phyloP scores from a whole-genome alignment of 768 basidiomycete species.

The Russula abietina region DNA sequence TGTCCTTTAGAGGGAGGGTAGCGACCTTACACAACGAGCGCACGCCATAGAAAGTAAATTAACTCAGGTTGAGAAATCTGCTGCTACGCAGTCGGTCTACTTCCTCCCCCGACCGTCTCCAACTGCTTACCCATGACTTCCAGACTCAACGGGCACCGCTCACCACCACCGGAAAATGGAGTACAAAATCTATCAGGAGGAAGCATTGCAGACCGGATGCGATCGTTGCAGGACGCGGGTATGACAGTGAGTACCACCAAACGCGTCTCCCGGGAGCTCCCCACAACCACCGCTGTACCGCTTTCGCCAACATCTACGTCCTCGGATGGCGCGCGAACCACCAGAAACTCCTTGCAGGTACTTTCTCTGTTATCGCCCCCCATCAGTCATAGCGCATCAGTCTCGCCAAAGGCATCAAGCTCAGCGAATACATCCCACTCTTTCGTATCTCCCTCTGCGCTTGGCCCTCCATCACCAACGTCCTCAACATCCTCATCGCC shows the following conservation, averaged over 20 bases:
- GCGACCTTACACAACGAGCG: conserved; percentile 36
- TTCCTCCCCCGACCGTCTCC: not conserved
- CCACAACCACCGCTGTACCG: conserved; percentile 33
- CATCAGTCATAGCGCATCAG: conserved; percentile 26
- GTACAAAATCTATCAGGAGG: conserved; percentile 42
- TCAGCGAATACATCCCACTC: conserved; percentile 40
- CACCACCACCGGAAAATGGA: conserved; percentile 12
- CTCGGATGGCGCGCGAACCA: conserved; percentile 27
- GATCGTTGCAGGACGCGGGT: conserved; percentile 66
- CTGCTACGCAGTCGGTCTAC: conserved; percentile 29
- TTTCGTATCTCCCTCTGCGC: conserved; percentile 60
- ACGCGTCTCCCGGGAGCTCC: conserved; percentile 50
- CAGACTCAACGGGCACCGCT: conserved; percentile 20
- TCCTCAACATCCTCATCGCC: conserved; percentile 66
- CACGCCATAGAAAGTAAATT: conserved; percentile 43
- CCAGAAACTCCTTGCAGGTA: conserved; percentile 23
- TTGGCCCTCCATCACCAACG: conserved; percentile 72
- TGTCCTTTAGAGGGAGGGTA: conserved; percentile 34
- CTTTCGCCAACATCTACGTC: conserved; percentile 32
- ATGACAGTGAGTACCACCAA: conserved; percentile 49
- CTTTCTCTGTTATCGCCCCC: conserved; percentile 23
- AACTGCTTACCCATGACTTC: conserved; percentile 15
- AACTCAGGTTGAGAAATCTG: conserved; percentile 40
- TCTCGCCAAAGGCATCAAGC: conserved; percentile 28
- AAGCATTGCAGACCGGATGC: conserved; percentile 77